Evolutionary conservation across 163 green algal species (phyloP).

Genomic region (Prototheca stagnorum): DNA sequence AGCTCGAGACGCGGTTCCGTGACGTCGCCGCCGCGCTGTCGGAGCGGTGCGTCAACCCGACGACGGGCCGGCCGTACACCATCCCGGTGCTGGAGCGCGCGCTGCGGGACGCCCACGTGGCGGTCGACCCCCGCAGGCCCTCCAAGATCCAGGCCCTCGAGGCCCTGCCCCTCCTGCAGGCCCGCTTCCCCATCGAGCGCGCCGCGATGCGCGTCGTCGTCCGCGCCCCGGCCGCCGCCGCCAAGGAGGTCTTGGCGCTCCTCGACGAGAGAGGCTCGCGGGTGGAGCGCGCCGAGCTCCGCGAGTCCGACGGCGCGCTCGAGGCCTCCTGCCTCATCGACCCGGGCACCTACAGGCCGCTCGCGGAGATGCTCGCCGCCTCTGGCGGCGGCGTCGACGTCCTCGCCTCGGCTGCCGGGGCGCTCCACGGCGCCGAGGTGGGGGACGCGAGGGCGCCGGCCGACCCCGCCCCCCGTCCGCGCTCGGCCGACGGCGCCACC

Average conservation of each 20-base stretch:
- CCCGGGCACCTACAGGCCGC: constrained; percentile 65
- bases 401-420: too few species aligned
- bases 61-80: constrained; percentile 60
- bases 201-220: constrained; percentile 82
- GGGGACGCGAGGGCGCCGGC: too few species aligned
- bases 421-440: too few species aligned
- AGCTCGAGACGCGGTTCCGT: constrained; percentile 76
- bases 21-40: constrained; percentile 78
- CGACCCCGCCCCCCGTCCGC: too few species aligned
- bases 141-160: constrained; percentile 83
- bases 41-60: constrained; percentile 92
- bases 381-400: too few species aligned
- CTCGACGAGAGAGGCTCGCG: constrained; percentile 16
- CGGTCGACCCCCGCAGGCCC: constrained; percentile 67
- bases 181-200: constrained; percentile 76
- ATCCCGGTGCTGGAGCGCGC: constrained; percentile 83
- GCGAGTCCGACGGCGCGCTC: constrained; percentile 4
- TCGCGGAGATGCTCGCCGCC: too few species aligned
- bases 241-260: constrained; percentile 27
- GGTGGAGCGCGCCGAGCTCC: constrained; percentile 29
- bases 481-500: too few species aligned
- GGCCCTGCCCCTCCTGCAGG: constrained; percentile 56
- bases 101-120: constrained; percentile 84
- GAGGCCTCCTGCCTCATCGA: constrained; percentile 51
- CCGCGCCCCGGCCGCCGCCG: constrained; percentile 24